These are phyloP conservation scores for Dactylis glomerata DNA, from an alignment of 176 grass and related monocot genomes.

Conservation along the genomic window DNA sequence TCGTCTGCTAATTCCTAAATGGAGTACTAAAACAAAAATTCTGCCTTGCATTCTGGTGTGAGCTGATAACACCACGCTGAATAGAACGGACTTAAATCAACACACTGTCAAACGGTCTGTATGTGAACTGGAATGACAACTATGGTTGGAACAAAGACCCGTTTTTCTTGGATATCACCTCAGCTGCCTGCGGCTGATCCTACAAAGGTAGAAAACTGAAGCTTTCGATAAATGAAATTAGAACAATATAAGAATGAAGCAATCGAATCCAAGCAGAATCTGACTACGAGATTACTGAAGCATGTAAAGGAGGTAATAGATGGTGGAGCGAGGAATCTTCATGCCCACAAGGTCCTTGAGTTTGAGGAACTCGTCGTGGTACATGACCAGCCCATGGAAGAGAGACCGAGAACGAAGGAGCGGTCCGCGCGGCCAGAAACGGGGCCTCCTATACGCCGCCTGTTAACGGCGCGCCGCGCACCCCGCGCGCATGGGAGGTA, in stretches of 20 bases:
- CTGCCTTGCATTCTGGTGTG: background rate
- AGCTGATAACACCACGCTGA: background rate
- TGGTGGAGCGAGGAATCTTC: no score
- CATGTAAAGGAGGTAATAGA: no score
- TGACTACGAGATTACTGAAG: no score
- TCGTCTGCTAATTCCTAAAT: background rate
- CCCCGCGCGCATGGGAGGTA: no score
- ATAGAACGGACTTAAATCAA: background rate
- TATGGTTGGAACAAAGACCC: background rate
- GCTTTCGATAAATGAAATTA: background rate
- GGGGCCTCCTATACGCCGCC: no score
- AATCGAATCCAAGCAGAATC: no score
- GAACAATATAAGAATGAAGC: background rate
- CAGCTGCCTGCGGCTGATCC: background rate
- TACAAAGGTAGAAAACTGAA: background rate
- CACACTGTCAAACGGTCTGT: background rate
- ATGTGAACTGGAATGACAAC: background rate
- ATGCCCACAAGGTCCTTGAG: background rate
- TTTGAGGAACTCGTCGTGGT: background rate
- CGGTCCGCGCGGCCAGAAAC: no score
- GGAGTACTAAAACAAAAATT: background rate
- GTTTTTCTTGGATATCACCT: background rate
- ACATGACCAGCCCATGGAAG: background rate
- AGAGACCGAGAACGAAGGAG: background rate
- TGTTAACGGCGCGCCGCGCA: no score